Evolutionary conservation across 306 rosid species (phyloP), one percentile per base, ranked within the genome.

Genomic region (Macrotyloma uniflorum): DNA sequence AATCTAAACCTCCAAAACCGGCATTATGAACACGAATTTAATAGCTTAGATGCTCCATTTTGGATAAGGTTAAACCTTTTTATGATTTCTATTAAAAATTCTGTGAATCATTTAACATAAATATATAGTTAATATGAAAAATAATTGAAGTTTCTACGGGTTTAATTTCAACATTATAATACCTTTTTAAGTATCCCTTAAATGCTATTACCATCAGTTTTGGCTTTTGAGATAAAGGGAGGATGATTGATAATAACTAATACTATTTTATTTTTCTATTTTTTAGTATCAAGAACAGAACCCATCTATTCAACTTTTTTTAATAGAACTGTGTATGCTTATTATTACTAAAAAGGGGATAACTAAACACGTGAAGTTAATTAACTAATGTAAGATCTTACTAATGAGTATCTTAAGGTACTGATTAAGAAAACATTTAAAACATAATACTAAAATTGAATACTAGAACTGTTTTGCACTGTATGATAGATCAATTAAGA

Each of bases 401-500:
- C 47, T 3, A 42, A 42, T 42, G 43, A 38, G 13, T 2, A 8
- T 38, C 43, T 38, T 8, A 9, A 38, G 43, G 4, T 38, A 38
- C 42, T n/a, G n/a, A n/a, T n/a, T n/a, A n/a, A n/a, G n/a, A n/a
- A n/a, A n/a, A n/a, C n/a, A n/a, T n/a, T n/a, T n/a, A n/a, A n/a
- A n/a, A n/a, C n/a, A n/a, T n/a, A n/a, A n/a, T n/a, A n/a, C n/a
- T n/a, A n/a, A n/a, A n/a, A n/a, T n/a, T n/a, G n/a, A n/a, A n/a
- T 43, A 12, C 49, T 30, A 35, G 38, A 5, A 35, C 10, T 45
- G 13, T 47, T 47, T 47, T 14, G 22, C 54, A 7, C 0, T 15
- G 5, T 12, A 68, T 76, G 69, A 77, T 82, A 77, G 79, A 42
- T 68, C 30, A 64, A 70, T 43, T 70, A 75, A 84, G 74, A 58